Percentiles rank a stretch among this genome's conserved stretches.
These are phyloP conservation scores for Yamadazyma diospyri DNA, from an alignment of 1,139 yeast species.

Conservation along the genomic window DNA sequence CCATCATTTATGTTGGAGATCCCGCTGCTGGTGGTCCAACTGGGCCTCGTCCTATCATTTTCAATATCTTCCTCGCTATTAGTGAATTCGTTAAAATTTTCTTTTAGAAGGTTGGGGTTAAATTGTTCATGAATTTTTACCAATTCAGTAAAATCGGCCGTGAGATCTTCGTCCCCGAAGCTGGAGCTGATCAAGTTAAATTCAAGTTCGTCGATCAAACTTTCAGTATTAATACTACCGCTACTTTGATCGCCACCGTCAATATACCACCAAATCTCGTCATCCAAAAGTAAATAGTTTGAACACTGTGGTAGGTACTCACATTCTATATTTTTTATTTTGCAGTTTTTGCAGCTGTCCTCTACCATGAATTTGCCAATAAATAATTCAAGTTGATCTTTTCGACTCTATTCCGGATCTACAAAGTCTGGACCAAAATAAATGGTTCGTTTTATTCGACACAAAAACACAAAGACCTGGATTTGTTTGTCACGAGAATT, in stretches of 20 bases:
- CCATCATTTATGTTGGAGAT: background rate
- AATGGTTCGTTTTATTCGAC: too few species aligned
- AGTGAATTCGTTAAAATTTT: background rate
- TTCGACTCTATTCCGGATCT: too few species aligned
- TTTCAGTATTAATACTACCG: background rate
- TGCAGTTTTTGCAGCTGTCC: constrained; percentile 18
- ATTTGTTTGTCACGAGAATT: too few species aligned
- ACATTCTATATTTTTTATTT: constrained; percentile 36
- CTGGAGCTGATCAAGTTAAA: constrained; percentile 7
- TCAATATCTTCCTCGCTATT: background rate
- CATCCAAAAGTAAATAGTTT: constrained; percentile 23
- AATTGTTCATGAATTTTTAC: constrained; percentile 5
- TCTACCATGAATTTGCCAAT: too few species aligned
- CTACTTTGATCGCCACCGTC: background rate
- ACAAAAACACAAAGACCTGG: too few species aligned
- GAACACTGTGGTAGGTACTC: constrained; percentile 37
- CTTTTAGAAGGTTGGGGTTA: background rate
- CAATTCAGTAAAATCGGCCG: constrained; percentile 6
- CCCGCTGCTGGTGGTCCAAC: background rate
- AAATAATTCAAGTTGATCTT: too few species aligned
- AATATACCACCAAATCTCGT: constrained; percentile 4
- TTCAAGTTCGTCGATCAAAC: constrained; percentile 5
- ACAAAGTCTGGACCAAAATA: too few species aligned
- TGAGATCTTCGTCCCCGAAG: constrained; percentile 3
- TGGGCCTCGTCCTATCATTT: too few species aligned